phyloP scores from a whole-genome alignment of 2,329 filamentous ascomycete species.

The Colletotrichum tropicicola region DNA sequence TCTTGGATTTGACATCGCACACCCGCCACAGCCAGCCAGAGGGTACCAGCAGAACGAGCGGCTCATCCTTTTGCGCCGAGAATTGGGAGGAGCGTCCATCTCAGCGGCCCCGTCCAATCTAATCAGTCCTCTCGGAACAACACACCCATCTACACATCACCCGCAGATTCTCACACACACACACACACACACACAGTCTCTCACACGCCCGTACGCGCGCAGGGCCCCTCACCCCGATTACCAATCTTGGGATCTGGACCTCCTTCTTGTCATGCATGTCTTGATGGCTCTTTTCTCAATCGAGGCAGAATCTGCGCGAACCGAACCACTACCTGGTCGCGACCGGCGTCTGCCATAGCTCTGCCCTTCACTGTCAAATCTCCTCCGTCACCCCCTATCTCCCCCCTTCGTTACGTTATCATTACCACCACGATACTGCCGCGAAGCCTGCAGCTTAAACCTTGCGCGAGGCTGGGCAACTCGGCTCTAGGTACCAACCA shows the following conservation, averaged over 20 bases:
- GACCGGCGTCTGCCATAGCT: neutral
- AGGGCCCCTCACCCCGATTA: no score
- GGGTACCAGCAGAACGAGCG: no score
- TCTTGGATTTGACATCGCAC: neutral
- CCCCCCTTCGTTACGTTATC: constrained; percentile 11
- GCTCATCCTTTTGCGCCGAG: no score
- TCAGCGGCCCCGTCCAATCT: no score
- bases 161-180: no score
- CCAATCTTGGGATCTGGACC: neutral
- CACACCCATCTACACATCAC: no score
- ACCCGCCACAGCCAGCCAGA: neutral
- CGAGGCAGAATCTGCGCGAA: constrained; percentile 21
- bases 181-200: no score
- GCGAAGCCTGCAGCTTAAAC: neutral
- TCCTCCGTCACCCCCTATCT: neutral
- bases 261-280: constrained; percentile 22
- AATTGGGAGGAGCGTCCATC: no score
- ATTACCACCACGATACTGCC: neutral
- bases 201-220: no score
- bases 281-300: constrained; percentile 26
- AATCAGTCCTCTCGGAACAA: no score
- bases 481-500: neutral
- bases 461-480: neutral
- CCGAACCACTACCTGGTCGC: neutral
- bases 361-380: neutral